phyloP scores from a whole-genome alignment of 2,329 filamentous ascomycete species.

The Aotearoamyces nothofagi region DNA sequence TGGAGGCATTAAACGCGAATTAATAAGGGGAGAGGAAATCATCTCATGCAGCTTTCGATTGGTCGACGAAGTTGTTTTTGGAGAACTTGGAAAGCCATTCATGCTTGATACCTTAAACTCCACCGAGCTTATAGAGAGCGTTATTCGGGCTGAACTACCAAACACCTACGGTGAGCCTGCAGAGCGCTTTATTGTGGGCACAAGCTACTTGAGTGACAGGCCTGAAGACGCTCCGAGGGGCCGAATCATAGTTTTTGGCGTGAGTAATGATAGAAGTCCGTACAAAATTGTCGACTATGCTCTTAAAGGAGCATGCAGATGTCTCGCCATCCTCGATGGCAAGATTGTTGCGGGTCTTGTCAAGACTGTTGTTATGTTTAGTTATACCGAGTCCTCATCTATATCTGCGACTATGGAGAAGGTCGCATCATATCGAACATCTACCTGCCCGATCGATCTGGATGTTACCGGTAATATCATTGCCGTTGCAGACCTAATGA shows the following conservation, averaged over 20 bases:
- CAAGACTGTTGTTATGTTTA: constrained; percentile 60
- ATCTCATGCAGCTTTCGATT: constrained; percentile 73
- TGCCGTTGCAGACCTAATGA: constrained; percentile 85
- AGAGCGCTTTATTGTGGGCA: constrained; percentile 86
- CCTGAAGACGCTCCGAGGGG: constrained; percentile 42
- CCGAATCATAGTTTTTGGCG: constrained; percentile 71
- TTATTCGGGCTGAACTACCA: constrained; percentile 61
- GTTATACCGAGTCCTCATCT: constrained; percentile 38
- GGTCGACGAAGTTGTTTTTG: constrained; percentile 81
- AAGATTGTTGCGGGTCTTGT: constrained; percentile 77
- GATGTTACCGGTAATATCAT: constrained; percentile 61
- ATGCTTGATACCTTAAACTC: constrained; percentile 33
- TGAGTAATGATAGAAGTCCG: constrained; percentile 59
- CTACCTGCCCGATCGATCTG: constrained; percentile 72
- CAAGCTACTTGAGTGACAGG: constrained; percentile 48
- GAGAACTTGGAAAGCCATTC: constrained; percentile 56
- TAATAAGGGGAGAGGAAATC: constrained; percentile 57
- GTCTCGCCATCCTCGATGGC: constrained; percentile 57
- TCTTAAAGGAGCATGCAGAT: constrained; percentile 69
- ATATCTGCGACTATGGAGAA: constrained; percentile 47
- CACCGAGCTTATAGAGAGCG: constrained; percentile 68
- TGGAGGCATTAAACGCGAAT: constrained; percentile 65
- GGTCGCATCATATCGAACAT: constrained; percentile 61
- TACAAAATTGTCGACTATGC: constrained; percentile 55
- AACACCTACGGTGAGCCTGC: constrained; percentile 38